Evolutionary conservation across 1,284 basidiomycete genomes (phyloP), one percentile per base, ranked within the genome.

Genomic region (Afroboletus lepidellus): DNA sequence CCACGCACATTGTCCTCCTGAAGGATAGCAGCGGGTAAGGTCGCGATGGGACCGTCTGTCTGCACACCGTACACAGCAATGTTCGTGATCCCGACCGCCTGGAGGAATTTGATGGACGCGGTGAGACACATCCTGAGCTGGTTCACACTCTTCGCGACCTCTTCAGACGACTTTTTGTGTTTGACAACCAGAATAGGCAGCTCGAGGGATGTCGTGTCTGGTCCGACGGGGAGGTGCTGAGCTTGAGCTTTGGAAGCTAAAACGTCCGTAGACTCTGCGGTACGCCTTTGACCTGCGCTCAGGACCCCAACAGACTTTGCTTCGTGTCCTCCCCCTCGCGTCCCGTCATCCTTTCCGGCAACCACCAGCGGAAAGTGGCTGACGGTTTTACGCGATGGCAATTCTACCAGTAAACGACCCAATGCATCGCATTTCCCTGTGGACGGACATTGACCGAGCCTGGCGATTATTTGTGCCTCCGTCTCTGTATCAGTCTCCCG

Each of bases 81-180:
- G 7, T 50, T 39, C 11, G 20, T 50, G 25, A 57, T 57, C 8
- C 56, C 46, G 36, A 55, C 0, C 3, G 46, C 47, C 3, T 49
- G 43, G 3, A 57, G 51, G 41, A 55, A 57, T n/a, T 57, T 57
- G 39, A 58, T 36, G 3, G 51, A 58, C 5, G 56, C 25, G 1
- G 51, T 39, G 16, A 55, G 51, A 7, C 47, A 58, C 56, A 57
- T 57, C 27, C 56, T 49, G 8, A 58, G 5, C 23, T 57, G 51
- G 25, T 57, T 57, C 3, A 37, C 55, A 1, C 46, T 38, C 20
- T 57, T 48, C 18, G 20, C 33, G 3, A 23, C 3, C 13, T 8
- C 13, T 6, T 37, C 50, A 1, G 42, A 48, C 1, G 37, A 32
- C 36, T 41, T 53, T 18, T 57, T 56, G 41, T 56, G 45, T 27